These are phyloP conservation scores for Huntiella decipiens DNA, from an alignment of 2,329 filamentous ascomycete genomes.

Conservation along the genomic window DNA sequence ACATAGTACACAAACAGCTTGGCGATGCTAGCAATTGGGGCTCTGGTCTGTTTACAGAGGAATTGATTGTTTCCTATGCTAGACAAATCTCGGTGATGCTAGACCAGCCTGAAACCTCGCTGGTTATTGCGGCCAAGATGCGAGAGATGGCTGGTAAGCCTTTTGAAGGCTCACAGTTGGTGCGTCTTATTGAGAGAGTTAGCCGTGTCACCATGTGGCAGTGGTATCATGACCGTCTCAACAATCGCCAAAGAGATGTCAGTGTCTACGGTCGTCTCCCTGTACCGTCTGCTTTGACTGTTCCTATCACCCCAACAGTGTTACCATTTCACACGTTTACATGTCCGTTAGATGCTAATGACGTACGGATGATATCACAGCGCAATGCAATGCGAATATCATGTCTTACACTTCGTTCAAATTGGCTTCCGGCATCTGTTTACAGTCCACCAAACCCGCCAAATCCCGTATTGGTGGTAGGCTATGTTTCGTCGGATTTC, in stretches of 20 bases:
- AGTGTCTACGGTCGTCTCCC: slow-evolving; percentile 51
- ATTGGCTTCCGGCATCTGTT: slow-evolving; percentile 68
- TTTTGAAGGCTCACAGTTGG: slow-evolving; percentile 75
- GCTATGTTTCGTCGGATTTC: slow-evolving; percentile 95
- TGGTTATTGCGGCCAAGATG: slow-evolving; percentile 24
- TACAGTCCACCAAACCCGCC: slow-evolving; percentile 76
- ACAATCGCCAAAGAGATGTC: slow-evolving; percentile 37
- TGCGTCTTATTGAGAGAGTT: slow-evolving; percentile 69
- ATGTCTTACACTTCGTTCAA: slow-evolving; percentile 64
- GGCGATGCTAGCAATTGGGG: slow-evolving; percentile 78
- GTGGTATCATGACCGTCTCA: slow-evolving; percentile 69
- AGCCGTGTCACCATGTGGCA: slow-evolving; percentile 60
- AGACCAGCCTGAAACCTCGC: slow-evolving; percentile 17
- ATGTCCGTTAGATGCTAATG: slow-evolving; percentile 73
- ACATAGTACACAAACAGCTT: slow-evolving; percentile 78
- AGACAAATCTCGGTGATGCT: slow-evolving; percentile 26
- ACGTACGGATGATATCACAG: slow-evolving; percentile 86
- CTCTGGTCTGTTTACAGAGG: slow-evolving; percentile 42
- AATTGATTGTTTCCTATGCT: slow-evolving; percentile 30
- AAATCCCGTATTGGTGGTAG: slow-evolving; percentile 66
- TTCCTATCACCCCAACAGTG: slow-evolving; percentile 82
- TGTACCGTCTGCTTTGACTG: slow-evolving; percentile 50
- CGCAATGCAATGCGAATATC: slow-evolving; percentile 87
- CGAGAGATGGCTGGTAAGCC: slow-evolving; percentile 49
- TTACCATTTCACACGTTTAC: slow-evolving; percentile 97